Conservation (phyloP, 257 asterid species). For the Solanum medicagineum region DNA sequence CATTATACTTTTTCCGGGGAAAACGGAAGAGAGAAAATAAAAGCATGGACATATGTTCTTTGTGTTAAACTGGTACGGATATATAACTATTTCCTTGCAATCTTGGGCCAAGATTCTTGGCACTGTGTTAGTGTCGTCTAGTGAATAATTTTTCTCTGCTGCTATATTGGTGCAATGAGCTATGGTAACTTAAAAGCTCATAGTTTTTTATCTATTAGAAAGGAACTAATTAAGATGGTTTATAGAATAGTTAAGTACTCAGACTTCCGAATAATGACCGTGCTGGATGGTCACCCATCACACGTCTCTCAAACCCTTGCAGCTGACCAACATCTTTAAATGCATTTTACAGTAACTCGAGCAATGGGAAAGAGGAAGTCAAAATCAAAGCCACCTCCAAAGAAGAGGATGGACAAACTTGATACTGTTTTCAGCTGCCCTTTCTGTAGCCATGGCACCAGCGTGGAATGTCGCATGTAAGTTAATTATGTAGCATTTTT, state of each 20-base stretch:
- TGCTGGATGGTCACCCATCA: no score
- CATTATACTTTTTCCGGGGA: not conserved
- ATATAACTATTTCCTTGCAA: not conserved
- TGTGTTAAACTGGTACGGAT: not conserved
- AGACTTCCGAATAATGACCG: not conserved
- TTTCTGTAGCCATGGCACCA: slow-evolving; percentile 7
- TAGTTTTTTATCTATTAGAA: not conserved
- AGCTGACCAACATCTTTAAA: no score
- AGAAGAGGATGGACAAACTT: slow-evolving; percentile 14
- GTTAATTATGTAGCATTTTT: not conserved
- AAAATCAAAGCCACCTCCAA: slow-evolving; percentile 12
- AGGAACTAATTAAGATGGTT: not conserved
- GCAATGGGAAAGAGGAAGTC: slow-evolving; percentile 12
- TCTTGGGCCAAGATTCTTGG: not conserved
- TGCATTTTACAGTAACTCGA: not conserved
- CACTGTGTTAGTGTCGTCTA: no score
- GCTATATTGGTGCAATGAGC: not conserved
- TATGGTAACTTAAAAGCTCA: not conserved
- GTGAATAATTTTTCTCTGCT: not conserved
- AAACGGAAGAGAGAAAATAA: not conserved
- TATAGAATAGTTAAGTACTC: not conserved
- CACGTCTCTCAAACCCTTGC: no score
- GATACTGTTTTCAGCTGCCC: slow-evolving; percentile 15
- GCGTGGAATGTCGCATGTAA: slow-evolving; percentile 11
- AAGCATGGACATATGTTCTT: not conserved